A percentile compares a stretch with the other conserved stretches of the same genome.
phyloP scores from a whole-genome alignment of 768 basidiomycete genomes.

The Pleurotus giganteus region DNA sequence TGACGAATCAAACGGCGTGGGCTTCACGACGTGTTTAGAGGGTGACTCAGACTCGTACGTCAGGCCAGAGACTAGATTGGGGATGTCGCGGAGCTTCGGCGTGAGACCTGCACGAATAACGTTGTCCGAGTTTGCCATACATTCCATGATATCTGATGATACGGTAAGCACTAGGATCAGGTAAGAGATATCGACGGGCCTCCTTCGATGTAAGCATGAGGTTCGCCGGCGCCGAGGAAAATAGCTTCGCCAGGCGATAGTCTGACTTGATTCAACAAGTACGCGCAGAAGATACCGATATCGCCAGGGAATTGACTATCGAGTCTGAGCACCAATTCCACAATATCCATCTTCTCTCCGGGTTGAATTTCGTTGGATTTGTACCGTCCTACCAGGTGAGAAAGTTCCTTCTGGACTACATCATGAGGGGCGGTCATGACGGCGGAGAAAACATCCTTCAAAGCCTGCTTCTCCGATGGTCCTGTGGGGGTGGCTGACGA shows the following conservation, averaged over 20 bases:
- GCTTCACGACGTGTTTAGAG: slow-evolving; percentile 66
- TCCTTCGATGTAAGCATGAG: slow-evolving; percentile 94
- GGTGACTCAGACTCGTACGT: slow-evolving; percentile 79
- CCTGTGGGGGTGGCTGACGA: slow-evolving; percentile 38
- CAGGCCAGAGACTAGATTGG: slow-evolving; percentile 82
- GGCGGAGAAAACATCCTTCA: slow-evolving; percentile 77
- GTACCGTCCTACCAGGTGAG: slow-evolving; percentile 62
- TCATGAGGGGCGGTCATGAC: slow-evolving; percentile 77
- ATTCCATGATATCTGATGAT: slow-evolving; percentile 88
- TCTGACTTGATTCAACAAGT: slow-evolving; percentile 82
- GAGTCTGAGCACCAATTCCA: slow-evolving; percentile 61
- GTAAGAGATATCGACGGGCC: slow-evolving; percentile 45
- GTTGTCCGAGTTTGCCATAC: slow-evolving; percentile 99
- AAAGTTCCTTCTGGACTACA: slow-evolving; percentile 52
- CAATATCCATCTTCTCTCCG: slow-evolving; percentile 43
- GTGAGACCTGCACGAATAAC: slow-evolving; percentile 98
- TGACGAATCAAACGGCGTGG: slow-evolving; percentile 44
- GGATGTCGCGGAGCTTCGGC: slow-evolving; percentile 92
- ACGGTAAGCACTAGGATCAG: background rate
- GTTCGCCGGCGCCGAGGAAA: slow-evolving; percentile 93
- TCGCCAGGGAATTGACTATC: slow-evolving; percentile 85
- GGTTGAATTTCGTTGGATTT: slow-evolving; percentile 34
- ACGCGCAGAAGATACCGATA: slow-evolving; percentile 90
- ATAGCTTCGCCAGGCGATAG: slow-evolving; percentile 86
- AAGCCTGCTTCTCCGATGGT: slow-evolving; percentile 51